Evolutionary conservation across 208 protist species (phyloP), one percentile per base, ranked within the genome.

Genomic region (Strigomonas oncopelti): DNA sequence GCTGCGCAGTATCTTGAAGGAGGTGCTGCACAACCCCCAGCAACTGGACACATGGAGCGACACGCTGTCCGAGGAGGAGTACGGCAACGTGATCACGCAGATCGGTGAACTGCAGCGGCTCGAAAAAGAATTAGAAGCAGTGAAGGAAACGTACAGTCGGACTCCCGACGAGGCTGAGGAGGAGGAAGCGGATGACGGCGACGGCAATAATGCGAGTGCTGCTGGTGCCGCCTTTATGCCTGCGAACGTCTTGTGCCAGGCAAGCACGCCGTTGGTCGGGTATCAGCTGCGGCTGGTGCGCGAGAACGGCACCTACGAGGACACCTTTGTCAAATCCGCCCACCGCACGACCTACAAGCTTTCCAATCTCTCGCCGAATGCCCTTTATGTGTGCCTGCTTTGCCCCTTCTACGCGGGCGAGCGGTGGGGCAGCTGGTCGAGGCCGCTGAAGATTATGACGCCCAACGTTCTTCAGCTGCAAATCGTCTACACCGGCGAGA

Each of bases 381-480:
- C 71, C 66, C 80, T 93, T 75, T 97, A 97, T 73, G 81, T 90
- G 51, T 90, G 81, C 59, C 59, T 89, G 13, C 63, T 97, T 5
- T 93, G 85, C 67, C 72, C 82, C n/a, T 66, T 91, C 70, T 97
- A 97, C 70, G 87, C 83, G 31, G 63, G 78, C 31, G 73, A 73
- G 22, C 58, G 86, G 45, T 93, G 85, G 85, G 92, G 92, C 16
- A 66, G 65, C 71, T 97, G 92, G 90, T 90, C 89, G 28, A 34
- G 53, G 34, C 88, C 90, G 55, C 75, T 95, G 1, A 88, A 93
- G 77, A 90, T 94, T 65, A 88, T 97, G 81, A 97, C 90, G 27
- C 88, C 94, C 74, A 95, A 96, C 77, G 79, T 93, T 16, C 82
- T 97, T 34, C 90, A 97, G 67, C 75, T 97, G n/a, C 74, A 89